A percentile compares a stretch with the other conserved stretches of the same genome.
phyloP scores from a whole-genome alignment of 2,329 filamentous ascomycete genomes.

The Cordyceps cicadae region DNA sequence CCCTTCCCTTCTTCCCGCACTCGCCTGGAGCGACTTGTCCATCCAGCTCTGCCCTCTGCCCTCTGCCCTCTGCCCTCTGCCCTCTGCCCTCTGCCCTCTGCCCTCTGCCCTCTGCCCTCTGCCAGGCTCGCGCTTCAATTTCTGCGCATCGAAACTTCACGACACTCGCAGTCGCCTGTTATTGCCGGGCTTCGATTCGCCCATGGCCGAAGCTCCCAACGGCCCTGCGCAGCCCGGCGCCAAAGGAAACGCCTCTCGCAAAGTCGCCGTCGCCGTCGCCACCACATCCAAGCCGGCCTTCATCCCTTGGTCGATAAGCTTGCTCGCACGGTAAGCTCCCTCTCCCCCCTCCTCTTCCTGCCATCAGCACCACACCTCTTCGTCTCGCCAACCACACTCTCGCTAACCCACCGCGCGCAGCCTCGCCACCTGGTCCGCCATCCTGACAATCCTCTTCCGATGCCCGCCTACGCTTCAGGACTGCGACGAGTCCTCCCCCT shows the following conservation, averaged over 20 bases:
- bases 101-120: no score
- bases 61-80: no score
- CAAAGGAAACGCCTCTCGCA: constrained; percentile 25
- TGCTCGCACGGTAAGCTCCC: constrained; percentile 45
- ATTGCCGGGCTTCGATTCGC: not conserved
- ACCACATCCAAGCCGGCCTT: constrained; percentile 19
- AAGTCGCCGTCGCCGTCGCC: constrained; percentile 15
- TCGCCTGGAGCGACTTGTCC: constrained; percentile 8
- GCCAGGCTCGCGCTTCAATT: not conserved
- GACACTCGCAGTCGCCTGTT: not conserved
- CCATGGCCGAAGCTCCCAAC: constrained; percentile 33
- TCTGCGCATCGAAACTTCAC: not conserved
- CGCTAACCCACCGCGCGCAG: constrained; percentile 33
- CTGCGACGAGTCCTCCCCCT: constrained; percentile 61
- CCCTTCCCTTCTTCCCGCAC: not conserved
- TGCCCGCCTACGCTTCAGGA: constrained; percentile 65
- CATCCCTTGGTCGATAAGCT: constrained; percentile 35
- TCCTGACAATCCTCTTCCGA: constrained; percentile 71
- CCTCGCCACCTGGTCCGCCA: constrained; percentile 75
- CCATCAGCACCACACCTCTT: not conserved
- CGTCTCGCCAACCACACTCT: not conserved
- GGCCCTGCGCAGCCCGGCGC: constrained; percentile 30
- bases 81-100: no score
- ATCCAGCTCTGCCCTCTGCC: not conserved
- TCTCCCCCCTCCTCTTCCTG: not conserved